These are phyloP conservation scores for Trametes cingulata DNA, from an alignment of 768 basidiomycete species.

Conservation along the genomic window DNA sequence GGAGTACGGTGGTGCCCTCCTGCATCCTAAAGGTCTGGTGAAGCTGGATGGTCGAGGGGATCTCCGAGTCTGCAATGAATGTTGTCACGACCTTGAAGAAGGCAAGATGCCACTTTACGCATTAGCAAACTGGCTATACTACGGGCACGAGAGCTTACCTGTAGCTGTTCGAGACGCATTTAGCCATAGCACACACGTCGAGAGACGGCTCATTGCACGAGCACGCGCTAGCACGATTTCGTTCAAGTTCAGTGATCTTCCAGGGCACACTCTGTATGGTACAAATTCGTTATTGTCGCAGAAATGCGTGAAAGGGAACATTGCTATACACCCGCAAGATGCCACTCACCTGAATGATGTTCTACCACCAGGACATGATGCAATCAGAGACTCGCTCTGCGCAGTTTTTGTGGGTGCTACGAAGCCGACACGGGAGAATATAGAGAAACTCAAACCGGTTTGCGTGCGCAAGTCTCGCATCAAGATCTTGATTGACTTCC, in stretches of 20 bases:
- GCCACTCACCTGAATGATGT: not conserved
- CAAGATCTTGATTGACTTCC: not conserved
- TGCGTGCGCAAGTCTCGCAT: not conserved
- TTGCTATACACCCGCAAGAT: not conserved
- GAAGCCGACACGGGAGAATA: not conserved
- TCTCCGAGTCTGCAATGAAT: not conserved
- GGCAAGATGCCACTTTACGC: constrained; percentile 30
- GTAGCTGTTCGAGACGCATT: constrained; percentile 4
- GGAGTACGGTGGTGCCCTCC: not conserved
- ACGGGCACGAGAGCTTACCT: constrained; percentile 16
- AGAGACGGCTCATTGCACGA: not conserved
- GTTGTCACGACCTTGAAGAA: not conserved
- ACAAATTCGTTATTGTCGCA: not conserved
- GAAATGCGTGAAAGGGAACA: not conserved
- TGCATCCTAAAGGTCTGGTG: not conserved
- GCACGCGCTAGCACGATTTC: not conserved
- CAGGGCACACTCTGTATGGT: not conserved
- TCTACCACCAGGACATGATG: not conserved
- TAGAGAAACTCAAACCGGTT: not conserved
- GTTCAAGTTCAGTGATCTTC: not conserved
- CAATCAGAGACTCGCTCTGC: not conserved
- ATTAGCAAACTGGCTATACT: constrained; percentile 26
- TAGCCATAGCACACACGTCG: not conserved
- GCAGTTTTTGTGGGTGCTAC: not conserved
- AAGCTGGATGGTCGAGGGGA: not conserved